phyloP scores from a whole-genome alignment of 2,329 filamentous ascomycete species.

The Didymella arachidicola region DNA sequence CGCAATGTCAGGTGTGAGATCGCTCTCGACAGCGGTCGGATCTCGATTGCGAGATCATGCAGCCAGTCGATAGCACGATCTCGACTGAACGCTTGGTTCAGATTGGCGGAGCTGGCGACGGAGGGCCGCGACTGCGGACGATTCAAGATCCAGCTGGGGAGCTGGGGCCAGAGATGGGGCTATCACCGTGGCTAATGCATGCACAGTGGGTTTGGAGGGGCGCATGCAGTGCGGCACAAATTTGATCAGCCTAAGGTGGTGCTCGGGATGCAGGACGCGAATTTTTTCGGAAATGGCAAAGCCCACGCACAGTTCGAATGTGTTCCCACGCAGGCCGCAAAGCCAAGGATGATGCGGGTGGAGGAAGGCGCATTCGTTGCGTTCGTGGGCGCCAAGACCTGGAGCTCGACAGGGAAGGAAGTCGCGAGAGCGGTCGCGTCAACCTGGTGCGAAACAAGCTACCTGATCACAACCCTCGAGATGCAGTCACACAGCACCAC shows the following conservation, averaged over 20 bases:
- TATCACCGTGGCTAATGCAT: conserved; percentile 10
- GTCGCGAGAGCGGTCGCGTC: conserved; percentile 27
- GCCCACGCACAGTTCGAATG: background rate
- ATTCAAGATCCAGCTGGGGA: conserved; percentile 1
- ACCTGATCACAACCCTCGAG: conserved; percentile 12
- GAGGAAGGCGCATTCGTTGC: background rate
- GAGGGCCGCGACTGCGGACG: conserved; percentile 6
- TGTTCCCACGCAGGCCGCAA: background rate
- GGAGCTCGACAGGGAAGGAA: conserved; percentile 16
- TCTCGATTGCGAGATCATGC: conserved; percentile 21
- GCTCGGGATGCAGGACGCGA: conserved; percentile 3
- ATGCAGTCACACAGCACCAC: conserved; percentile 18
- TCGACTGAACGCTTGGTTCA: conserved; percentile 1
- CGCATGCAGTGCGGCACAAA: conserved; percentile 15
- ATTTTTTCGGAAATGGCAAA: background rate
- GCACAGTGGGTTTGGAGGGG: conserved; percentile 17
- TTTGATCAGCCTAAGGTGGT: background rate
- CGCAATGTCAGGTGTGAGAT: conserved; percentile 8
- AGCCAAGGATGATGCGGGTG: background rate
- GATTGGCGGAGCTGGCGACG: conserved; percentile 3
- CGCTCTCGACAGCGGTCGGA: conserved; percentile 1
- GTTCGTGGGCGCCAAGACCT: conserved; percentile 26
- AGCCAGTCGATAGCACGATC: conserved; percentile 18
- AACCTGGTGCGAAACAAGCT: conserved; percentile 18
- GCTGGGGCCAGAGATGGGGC: conserved; percentile 8